Evolutionary conservation across 352 stramenopile genomes (phyloP), one percentile per base, ranked within the genome.

Genomic region (Pythium utonaiense): DNA sequence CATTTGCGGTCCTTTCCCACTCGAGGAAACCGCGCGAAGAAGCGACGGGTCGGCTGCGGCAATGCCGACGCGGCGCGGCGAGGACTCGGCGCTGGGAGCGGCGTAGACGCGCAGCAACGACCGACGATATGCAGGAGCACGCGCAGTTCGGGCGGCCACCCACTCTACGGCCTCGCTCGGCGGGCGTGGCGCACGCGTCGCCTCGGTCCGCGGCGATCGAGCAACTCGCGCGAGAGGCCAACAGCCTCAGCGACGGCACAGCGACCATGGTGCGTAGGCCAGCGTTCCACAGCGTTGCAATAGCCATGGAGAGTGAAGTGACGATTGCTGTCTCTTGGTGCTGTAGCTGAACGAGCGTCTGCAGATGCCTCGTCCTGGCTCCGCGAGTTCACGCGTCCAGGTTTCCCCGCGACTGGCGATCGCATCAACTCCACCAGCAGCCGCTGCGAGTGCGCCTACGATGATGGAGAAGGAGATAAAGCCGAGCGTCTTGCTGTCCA

Each of bases 161-260:
- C 12, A 86, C 77, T 42, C 55, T 87, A 40, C 73, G 77, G 28
- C 75, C 77, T 34, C 75, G 79, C 1, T 84, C 79, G 2, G 75
- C 75, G 0, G 74, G 73, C 8, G 50, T 60, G 14, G n/a, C 33
- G 25, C 48, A 14, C 44, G 48, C 57, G 33, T 60, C 57, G 25
- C 44, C 51, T 17, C 63, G 63, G 22, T 61, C 52, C 22, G 42
- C 66, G 25, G 38, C 38, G 0, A 34, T 62, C 0, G 57, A 77
- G 34, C 50, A 67, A 45, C 66, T 77, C 36, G 66, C 62, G 17
- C 33, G 25, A 3, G 30, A 60, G 14, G 62, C 62, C 28, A 67
- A 63, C 19, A 33, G 27, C 14, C 36, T 53, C 10, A 34, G 61
- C 36, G 52, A 41, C 33, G 33, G 42, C 38, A 50, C 52, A 4